A percentile compares a stretch with the other conserved stretches of the same genome.
phyloP scores from a whole-genome alignment of 2,329 filamentous ascomycete genomes.

The Aaosphaeria arxii region DNA sequence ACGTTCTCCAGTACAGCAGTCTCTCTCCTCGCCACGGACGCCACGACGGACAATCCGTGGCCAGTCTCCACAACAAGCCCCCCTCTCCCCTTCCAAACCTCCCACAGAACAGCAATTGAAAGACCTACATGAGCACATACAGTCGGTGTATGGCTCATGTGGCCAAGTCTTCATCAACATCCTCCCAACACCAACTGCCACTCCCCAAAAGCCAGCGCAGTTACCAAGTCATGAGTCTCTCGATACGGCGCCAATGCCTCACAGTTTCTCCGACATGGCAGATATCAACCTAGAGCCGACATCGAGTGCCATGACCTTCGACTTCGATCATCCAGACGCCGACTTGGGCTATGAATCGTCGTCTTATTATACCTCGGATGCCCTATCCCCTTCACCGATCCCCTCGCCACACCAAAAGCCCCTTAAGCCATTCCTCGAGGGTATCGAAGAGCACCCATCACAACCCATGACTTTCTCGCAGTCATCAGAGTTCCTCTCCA shows the following conservation, averaged over 20 bases:
- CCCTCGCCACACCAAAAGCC: slow-evolving; percentile 34
- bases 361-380: slow-evolving; percentile 51
- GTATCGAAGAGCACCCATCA: slow-evolving; percentile 26
- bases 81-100: slow-evolving; percentile 30
- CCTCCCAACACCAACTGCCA: slow-evolving; percentile 56
- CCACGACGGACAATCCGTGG: slow-evolving; percentile 29
- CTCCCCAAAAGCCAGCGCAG: slow-evolving; percentile 41
- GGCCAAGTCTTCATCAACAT: slow-evolving; percentile 43
- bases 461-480: slow-evolving; percentile 32
- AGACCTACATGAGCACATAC: slow-evolving; percentile 43
- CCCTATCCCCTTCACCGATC: slow-evolving; percentile 44
- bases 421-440: slow-evolving; percentile 33
- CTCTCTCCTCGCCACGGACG: slow-evolving; percentile 32
- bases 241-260: slow-evolving; percentile 55
- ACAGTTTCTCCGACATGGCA: slow-evolving; percentile 56
- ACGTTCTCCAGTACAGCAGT: slow-evolving; percentile 37
- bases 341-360: slow-evolving; percentile 49
- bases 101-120: slow-evolving; percentile 41
- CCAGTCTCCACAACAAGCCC: slow-evolving; percentile 32
- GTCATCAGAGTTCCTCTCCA: slow-evolving; percentile 23
- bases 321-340: slow-evolving; percentile 38
- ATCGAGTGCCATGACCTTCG: slow-evolving; percentile 36
- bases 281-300: slow-evolving; percentile 45
- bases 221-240: slow-evolving; percentile 43
- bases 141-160: slow-evolving; percentile 42